Evolutionary conservation across 495 filamentous ascomycete genomes (phyloP).

Genomic region (Penicillium macrosclerotiorum): DNA sequence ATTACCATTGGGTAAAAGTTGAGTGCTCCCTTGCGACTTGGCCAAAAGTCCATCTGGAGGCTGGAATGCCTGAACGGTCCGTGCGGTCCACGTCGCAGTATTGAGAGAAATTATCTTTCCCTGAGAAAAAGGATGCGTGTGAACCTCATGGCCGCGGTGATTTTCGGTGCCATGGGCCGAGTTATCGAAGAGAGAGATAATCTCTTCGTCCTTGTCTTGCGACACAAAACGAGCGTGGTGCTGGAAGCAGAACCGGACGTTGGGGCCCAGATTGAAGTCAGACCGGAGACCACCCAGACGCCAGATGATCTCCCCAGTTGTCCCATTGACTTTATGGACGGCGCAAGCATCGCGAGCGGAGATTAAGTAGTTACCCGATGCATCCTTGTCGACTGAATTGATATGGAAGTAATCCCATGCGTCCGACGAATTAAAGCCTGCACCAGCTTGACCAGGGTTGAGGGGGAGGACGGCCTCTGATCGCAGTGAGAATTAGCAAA

Average conservation of each 20-base stretch:
- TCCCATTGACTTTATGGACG: conserved; percentile 56
- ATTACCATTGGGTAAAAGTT: conserved; percentile 53
- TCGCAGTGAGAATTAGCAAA: conserved; percentile 2
- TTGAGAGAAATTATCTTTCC: conserved; percentile 56
- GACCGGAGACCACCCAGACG: conserved; percentile 47
- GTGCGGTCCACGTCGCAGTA: conserved; percentile 46
- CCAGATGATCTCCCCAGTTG: conserved; percentile 57
- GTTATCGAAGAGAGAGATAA: conserved; percentile 54
- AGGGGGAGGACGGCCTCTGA: conserved; percentile 50
- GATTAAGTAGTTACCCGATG: conserved; percentile 52
- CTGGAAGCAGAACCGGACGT: conserved; percentile 56
- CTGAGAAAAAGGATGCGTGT: conserved; percentile 44
- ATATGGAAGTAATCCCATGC: conserved; percentile 46
- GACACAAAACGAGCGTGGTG: conserved; percentile 55
- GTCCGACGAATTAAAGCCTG: conserved; percentile 43
- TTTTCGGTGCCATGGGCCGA: conserved; percentile 43
- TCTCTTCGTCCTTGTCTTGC: conserved; percentile 40
- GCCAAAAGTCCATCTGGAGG: conserved; percentile 49
- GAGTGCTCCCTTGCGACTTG: conserved; percentile 57
- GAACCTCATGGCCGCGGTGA: conserved; percentile 40
- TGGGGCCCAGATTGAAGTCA: conserved; percentile 38
- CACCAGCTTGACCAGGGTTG: conserved; percentile 51
- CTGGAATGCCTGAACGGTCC: conserved; percentile 40
- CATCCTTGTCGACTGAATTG: conserved; percentile 38
- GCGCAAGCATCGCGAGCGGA: conserved; percentile 54